Conservation (phyloP, 805 yeast genomes). For the Middelhovenomyces tepae region DNA sequence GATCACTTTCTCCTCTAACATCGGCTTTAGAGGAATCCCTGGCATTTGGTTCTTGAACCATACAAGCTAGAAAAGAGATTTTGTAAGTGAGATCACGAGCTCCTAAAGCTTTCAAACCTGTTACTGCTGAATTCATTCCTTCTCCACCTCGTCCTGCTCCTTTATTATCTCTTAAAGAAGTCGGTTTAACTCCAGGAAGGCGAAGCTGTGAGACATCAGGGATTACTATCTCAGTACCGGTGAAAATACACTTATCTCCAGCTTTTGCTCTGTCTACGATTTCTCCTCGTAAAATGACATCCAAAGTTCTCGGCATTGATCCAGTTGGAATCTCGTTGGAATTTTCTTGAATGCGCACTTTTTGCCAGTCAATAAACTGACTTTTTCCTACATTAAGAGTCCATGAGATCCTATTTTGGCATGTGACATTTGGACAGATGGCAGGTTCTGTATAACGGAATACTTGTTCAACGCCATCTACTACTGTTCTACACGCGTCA, state of each 20-base stretch:
- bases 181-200: constrained; percentile 88
- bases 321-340: constrained; percentile 97
- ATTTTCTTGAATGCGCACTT: constrained; percentile 89
- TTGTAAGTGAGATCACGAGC: constrained; percentile 90
- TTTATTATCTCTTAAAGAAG: constrained; percentile 58
- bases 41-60: constrained; percentile 59
- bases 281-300: constrained; percentile 87
- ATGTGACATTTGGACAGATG: constrained; percentile 77
- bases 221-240: constrained; percentile 89
- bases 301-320: constrained; percentile 95
- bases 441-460: constrained; percentile 94
- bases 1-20: constrained; percentile 33
- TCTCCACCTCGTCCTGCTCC: constrained; percentile 50
- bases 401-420: constrained; percentile 83
- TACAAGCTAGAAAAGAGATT: constrained; percentile 85
- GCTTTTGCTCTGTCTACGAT: constrained; percentile 94
- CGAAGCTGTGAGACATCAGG: constrained; percentile 94
- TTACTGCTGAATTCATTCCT: constrained; percentile 72
- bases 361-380: constrained; percentile 93
- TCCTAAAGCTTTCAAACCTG: constrained; percentile 86
- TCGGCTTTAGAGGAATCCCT: constrained; percentile 28
- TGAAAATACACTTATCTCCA: constrained; percentile 88
- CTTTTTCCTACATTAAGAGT: constrained; percentile 75
- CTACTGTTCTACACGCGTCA: constrained; percentile 74
- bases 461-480: constrained; percentile 85